Evolutionary conservation across 805 yeast species (phyloP), one percentile per base, ranked within the genome.

Genomic region (Metschnikowia proteae): DNA sequence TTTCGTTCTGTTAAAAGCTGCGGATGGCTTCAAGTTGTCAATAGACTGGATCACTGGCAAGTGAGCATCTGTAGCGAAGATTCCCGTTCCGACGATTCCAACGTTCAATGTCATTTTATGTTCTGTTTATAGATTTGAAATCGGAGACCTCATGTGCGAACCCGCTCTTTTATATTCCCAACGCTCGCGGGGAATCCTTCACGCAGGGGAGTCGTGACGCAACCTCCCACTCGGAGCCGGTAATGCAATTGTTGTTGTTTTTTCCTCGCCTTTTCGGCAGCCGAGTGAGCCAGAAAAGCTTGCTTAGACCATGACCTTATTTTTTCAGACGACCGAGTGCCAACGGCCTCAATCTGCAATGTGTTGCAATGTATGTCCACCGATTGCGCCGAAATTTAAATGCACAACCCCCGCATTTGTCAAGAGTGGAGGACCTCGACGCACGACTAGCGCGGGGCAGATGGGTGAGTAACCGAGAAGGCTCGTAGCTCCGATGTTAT

Each of bases 1-100:
- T 61, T 75, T 80, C 38, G 96, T 87, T 70, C 97, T 80, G 75
- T 91, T 92, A 71, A 75, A 88, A 48, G 89, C 88, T 6, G 91
- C 88, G 38, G 67, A 71, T 5, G 88, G 82, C 42, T 75, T 71
- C 58, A 86, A 78, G 29, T 72, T 71, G 1, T 79, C 73, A 41
- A 75, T 64, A 43, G 78, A 70, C 59, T 80, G 69, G 43, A 82
- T 67, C 28, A 86, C 80, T 37, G 97, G 98, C 55, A 88, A 76
- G 64, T 92, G 98, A 48, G 79, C 75, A 54, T 85, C 88, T 28
- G 81, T 80, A 53, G 98, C 97, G 64, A 92, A 92, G 60, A 92
- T 88, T 58, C 94, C 94, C 3, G 94, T 86, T 47, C 94, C 94
- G 48, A 86, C 78, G 41, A 86, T 71, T 46, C 86, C 89, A 44